Evolutionary conservation across 1,284 basidiomycete genomes (phyloP).

Genomic region (Schizopora paradoxa): DNA sequence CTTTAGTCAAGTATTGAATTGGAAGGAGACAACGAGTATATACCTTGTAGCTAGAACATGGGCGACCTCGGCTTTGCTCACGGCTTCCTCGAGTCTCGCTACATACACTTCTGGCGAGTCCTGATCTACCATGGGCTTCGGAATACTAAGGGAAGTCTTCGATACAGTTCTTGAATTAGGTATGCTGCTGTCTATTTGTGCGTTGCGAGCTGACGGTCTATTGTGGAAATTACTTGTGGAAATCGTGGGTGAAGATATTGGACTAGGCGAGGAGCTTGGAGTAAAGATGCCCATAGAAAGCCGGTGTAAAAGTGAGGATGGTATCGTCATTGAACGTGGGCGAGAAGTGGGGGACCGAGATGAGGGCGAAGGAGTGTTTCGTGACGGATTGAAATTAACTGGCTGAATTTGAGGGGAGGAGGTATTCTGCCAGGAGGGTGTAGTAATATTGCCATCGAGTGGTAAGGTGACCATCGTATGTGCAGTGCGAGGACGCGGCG

Average conservation of each 20-base stretch:
- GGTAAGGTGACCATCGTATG: too few species aligned
- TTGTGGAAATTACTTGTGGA: conserved; percentile 25
- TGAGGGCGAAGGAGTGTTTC: not conserved
- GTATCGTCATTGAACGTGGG: conserved; percentile 62
- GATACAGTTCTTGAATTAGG: conserved; percentile 40
- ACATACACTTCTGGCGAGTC: conserved; percentile 74
- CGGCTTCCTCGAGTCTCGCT: conserved; percentile 50
- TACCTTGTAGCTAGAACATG: conserved; percentile 79
- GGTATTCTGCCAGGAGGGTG: too few species aligned
- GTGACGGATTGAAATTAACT: too few species aligned
- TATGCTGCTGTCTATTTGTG: conserved; percentile 34
- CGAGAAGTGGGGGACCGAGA: conserved; percentile 23
- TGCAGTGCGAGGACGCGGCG: too few species aligned
- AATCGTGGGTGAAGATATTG: conserved; percentile 26
- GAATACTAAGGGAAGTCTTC: conserved; percentile 39
- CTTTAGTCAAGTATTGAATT: conserved; percentile 14
- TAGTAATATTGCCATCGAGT: too few species aligned
- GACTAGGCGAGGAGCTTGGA: conserved; percentile 38
- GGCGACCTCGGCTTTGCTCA: conserved; percentile 75
- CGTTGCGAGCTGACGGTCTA: conserved; percentile 27
- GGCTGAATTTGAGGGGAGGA: too few species aligned
- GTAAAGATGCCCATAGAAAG: conserved; percentile 62
- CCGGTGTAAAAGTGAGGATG: conserved; percentile 57
- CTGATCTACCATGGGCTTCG: conserved; percentile 47
- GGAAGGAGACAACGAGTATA: conserved; percentile 19